phyloP scores from a whole-genome alignment of 2,329 filamentous ascomycete species.

The Teratosphaeriaceae sp. region DNA sequence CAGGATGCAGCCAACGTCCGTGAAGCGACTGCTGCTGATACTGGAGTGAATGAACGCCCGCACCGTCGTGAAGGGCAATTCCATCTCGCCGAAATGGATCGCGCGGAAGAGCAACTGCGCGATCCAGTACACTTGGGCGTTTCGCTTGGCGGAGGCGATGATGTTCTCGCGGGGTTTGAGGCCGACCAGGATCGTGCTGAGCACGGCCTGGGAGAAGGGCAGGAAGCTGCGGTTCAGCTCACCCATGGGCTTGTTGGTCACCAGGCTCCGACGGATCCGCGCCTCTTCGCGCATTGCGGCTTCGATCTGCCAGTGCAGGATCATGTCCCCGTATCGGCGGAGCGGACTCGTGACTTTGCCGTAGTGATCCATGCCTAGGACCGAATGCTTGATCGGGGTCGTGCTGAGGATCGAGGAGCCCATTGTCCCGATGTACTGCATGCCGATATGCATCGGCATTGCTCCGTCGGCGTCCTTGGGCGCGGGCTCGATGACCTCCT shows the following conservation, averaged over 20 bases:
- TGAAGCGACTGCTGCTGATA: conserved; percentile 8
- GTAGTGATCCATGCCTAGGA: conserved; percentile 49
- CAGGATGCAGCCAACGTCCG: conserved; percentile 1
- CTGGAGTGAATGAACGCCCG: conserved; percentile 3
- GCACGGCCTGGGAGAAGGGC: conserved; percentile 43
- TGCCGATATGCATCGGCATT: conserved; percentile 32
- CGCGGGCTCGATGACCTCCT: conserved; percentile 30
- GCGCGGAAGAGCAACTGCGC: conserved; percentile 51
- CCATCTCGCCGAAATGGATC: background rate
- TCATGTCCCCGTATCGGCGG: conserved; percentile 54
- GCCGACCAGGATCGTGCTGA: conserved; percentile 45
- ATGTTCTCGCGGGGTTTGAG: conserved; percentile 38
- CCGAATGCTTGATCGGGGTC: conserved; percentile 42
- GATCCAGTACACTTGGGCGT: conserved; percentile 43
- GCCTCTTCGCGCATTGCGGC: conserved; percentile 53
- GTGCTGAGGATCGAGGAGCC: conserved; percentile 41
- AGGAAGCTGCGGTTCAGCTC: conserved; percentile 29
- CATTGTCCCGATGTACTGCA: conserved; percentile 35
- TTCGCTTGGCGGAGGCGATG: conserved; percentile 33
- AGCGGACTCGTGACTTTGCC: conserved; percentile 55
- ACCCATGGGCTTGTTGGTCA: conserved; percentile 7
- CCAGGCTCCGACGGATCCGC: conserved; percentile 35
- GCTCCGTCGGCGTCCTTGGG: conserved; percentile 12
- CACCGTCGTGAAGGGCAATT: conserved; percentile 2
- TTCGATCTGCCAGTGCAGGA: conserved; percentile 60